phyloP scores from a whole-genome alignment of 768 basidiomycete species.

The Tremella mesenterica region DNA sequence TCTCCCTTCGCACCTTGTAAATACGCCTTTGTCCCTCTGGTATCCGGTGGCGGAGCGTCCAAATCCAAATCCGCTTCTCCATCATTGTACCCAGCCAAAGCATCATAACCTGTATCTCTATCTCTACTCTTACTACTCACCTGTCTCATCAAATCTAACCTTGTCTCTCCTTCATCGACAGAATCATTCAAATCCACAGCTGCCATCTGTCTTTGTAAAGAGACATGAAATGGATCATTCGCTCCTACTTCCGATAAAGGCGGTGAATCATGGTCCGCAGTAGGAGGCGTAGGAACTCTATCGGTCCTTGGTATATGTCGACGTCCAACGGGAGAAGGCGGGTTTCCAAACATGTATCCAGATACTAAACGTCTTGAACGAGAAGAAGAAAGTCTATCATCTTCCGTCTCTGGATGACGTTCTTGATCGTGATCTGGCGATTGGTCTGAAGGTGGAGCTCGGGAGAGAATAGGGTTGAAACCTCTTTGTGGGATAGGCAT shows the following conservation, averaged over 20 bases:
- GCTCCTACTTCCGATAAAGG: constrained; percentile 16
- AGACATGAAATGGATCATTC: not conserved
- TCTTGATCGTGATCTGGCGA: no score
- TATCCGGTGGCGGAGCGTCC: constrained; percentile 35
- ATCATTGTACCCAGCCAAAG: constrained; percentile 38
- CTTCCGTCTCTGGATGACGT: not conserved
- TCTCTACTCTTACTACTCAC: constrained; percentile 6
- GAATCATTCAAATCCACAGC: not conserved
- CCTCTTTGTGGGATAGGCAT: not conserved
- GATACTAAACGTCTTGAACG: constrained; percentile 31
- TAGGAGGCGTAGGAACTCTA: not conserved
- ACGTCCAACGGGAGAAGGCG: constrained; percentile 12
- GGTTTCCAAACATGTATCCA: constrained; percentile 41
- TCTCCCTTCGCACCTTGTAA: constrained; percentile 24
- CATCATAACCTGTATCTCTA: constrained; percentile 29
- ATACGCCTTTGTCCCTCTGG: constrained; percentile 35
- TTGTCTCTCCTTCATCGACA: not conserved
- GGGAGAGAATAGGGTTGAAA: no score
- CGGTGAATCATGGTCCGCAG: constrained; percentile 13
- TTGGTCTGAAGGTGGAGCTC: no score
- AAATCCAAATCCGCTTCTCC: constrained; percentile 44
- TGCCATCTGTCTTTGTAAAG: constrained; percentile 1
- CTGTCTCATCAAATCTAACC: not conserved
- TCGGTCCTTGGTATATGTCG: not conserved
- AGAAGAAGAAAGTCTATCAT: constrained; percentile 19